Conservation (phyloP, 495 filamentous ascomycete species). For the Talaromyces adpressus region DNA sequence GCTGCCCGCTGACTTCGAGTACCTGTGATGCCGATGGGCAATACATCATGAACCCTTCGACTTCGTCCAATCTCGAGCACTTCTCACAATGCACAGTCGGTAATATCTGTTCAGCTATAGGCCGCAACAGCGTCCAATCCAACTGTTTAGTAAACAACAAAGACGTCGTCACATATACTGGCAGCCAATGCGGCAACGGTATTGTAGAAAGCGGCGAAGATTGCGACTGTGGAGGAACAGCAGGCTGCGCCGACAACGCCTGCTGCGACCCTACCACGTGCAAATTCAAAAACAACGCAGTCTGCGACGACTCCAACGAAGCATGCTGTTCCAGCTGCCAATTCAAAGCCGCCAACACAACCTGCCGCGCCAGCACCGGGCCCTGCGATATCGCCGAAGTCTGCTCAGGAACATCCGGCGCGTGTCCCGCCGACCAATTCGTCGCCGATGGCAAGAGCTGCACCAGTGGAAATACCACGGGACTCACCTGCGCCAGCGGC, state of each 20-base stretch:
- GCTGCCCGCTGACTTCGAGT: slow-evolving; percentile 68
- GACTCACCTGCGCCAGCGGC: slow-evolving; percentile 79
- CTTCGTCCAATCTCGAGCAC: slow-evolving; percentile 56
- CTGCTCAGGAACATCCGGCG: slow-evolving; percentile 65
- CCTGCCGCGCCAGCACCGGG: slow-evolving; percentile 75
- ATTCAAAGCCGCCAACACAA: slow-evolving; percentile 53
- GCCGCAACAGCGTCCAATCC: slow-evolving; percentile 68
- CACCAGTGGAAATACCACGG: slow-evolving; percentile 39
- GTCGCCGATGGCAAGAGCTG: slow-evolving; percentile 65
- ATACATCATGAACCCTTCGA: slow-evolving; percentile 96
- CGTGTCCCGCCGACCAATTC: slow-evolving; percentile 66
- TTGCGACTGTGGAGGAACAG: slow-evolving; percentile 84
- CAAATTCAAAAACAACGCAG: slow-evolving; percentile 67
- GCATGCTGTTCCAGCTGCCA: slow-evolving; percentile 82
- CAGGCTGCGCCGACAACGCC: slow-evolving; percentile 60
- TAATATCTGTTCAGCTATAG: slow-evolving; percentile 90
- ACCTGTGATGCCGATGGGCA: slow-evolving; percentile 67
- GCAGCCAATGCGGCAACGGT: slow-evolving; percentile 88
- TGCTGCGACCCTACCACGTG: slow-evolving; percentile 89
- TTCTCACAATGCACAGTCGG: slow-evolving; percentile 89
- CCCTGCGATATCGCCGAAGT: slow-evolving; percentile 77
- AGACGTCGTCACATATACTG: slow-evolving; percentile 77
- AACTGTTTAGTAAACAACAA: slow-evolving; percentile 75
- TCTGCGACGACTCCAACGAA: slow-evolving; percentile 88
- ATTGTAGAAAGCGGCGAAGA: slow-evolving; percentile 94